Evolutionary conservation across 176 grass and related monocot species (phyloP).

Genomic region (Pontederia paniculata): DNA sequence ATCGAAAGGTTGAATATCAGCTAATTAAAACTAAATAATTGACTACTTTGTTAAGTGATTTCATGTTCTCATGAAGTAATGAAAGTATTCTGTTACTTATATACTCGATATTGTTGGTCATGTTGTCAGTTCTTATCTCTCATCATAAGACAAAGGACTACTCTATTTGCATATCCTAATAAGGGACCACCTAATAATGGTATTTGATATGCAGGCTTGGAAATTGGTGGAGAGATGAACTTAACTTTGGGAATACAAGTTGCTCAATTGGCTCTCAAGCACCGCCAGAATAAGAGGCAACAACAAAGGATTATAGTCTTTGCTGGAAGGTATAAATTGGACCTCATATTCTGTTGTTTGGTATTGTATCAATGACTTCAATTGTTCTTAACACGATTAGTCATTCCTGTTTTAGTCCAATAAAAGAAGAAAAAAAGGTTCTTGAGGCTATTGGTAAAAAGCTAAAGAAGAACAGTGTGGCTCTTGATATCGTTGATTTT

Average conservation of each 20-base stretch:
- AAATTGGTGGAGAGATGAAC: slow-evolving; percentile 89
- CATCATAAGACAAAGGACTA: too few species aligned
- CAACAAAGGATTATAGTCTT: slow-evolving; percentile 98
- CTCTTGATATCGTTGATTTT: slow-evolving; percentile 95
- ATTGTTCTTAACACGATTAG: neutral
- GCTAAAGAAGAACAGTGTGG: slow-evolving; percentile 91
- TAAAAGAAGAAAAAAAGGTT: slow-evolving; percentile 73
- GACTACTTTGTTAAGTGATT: too few species aligned
- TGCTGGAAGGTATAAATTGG: slow-evolving; percentile 61
- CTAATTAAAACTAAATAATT: too few species aligned
- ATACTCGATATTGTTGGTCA: too few species aligned
- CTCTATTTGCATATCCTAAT: too few species aligned
- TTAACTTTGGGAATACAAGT: slow-evolving; percentile 85
- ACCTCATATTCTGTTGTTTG: neutral
- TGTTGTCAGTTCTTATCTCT: too few species aligned
- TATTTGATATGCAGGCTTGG: slow-evolving; percentile 38
- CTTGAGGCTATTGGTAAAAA: slow-evolving; percentile 90
- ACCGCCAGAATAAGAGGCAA: slow-evolving; percentile 98
- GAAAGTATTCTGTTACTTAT: too few species aligned
- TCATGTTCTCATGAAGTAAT: too few species aligned
- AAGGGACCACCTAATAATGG: neutral
- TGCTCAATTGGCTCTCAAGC: slow-evolving; percentile 89
- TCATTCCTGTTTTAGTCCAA: slow-evolving; percentile 42
- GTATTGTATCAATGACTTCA: neutral
- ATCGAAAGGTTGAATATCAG: too few species aligned